Evolutionary conservation across 371 early-diverging fungal species (phyloP), one percentile per base, ranked within the genome.

Genomic region (Syncephalis plumigaleata): DNA sequence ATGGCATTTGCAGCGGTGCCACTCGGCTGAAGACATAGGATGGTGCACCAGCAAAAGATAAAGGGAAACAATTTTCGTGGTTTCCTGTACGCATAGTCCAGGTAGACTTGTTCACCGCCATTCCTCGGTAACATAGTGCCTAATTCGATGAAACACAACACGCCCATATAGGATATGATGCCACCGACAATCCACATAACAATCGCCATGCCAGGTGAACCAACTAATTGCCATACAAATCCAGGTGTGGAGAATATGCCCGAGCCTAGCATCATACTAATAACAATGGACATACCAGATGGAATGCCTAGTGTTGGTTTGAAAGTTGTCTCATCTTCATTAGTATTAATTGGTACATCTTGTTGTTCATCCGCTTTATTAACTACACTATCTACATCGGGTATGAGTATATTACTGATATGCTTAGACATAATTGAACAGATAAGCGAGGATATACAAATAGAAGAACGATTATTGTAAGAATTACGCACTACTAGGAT

Each of bases 101-200:
- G 60, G 47, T 77, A 77, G 9, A 65, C 60, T 54, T 66, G 65
- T 16, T 74, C 75, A 31, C 78, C 77, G 39, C 79, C 79, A 27
- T 67, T 68, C 7, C 49, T 37, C 11, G 77, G 75, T 27, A 73
- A 59, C 64, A 70, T 61, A 27, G 75, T 54, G 1, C 81, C 80
- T 23, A 79, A 60, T 55, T 79, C 80, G 5, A 73, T 67, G 45
- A 61, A 67, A 9, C 58, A 60, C 2, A 59, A 47, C 0, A 63
- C 64, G 11, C 73, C 73, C 23, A 64, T 55, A 15, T 60, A 55
- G 1, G 72, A 64, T 21, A 73, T 49, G 9, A 74, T 36, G 15
- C 57, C 67, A 31, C 67, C 70, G 22, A 71, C 20, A 1, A 50
- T 54, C 74, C 74, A 73, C 21, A 75, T 47, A 18, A 73, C 40